Percentiles rank a stretch among this genome's conserved stretches.
phyloP scores from a whole-genome alignment of 2,329 filamentous ascomycete species.

The Phoma sp. region DNA sequence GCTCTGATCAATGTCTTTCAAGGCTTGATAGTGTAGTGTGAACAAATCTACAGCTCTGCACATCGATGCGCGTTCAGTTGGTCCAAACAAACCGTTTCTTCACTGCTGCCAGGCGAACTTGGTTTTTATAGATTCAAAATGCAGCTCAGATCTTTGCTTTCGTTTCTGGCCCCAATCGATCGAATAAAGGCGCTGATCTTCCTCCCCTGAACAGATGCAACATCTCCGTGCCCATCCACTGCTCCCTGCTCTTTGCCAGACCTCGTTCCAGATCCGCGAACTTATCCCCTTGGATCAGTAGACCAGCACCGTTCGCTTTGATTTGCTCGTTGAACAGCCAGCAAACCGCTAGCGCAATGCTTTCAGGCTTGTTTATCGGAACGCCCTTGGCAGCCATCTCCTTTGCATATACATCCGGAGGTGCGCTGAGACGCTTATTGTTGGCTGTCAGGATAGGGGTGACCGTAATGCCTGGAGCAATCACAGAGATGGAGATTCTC shows the following conservation, averaged over 20 bases:
- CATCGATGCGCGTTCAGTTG: too few species aligned
- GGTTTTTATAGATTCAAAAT: too few species aligned
- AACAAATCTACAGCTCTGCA: too few species aligned
- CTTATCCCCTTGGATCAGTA: slow-evolving; percentile 54
- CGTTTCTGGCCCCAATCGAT: slow-evolving; percentile 29
- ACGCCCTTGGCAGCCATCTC: slow-evolving; percentile 54
- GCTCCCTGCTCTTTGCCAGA: slow-evolving; percentile 52
- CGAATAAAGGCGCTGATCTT: slow-evolving; percentile 43
- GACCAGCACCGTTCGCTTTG: slow-evolving; percentile 53
- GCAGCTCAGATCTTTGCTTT: slow-evolving; percentile 33
- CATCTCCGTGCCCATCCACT: slow-evolving; percentile 60
- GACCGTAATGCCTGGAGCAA: slow-evolving; percentile 57
- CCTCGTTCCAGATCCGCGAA: slow-evolving; percentile 55
- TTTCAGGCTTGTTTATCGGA: slow-evolving; percentile 55
- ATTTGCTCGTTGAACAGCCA: slow-evolving; percentile 53
- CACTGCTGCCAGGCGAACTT: too few species aligned
- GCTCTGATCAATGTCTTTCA: too few species aligned
- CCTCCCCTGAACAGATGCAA: slow-evolving; percentile 56
- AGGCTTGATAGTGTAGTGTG: too few species aligned
- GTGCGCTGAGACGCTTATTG: slow-evolving; percentile 34
- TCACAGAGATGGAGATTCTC: slow-evolving; percentile 54
- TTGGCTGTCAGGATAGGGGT: slow-evolving; percentile 52
- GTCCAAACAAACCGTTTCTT: too few species aligned
- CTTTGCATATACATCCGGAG: slow-evolving; percentile 50
- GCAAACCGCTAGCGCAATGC: slow-evolving; percentile 53